phyloP scores from a whole-genome alignment of 371 early-diverging fungal genomes.

The Mucor circinelloides region DNA sequence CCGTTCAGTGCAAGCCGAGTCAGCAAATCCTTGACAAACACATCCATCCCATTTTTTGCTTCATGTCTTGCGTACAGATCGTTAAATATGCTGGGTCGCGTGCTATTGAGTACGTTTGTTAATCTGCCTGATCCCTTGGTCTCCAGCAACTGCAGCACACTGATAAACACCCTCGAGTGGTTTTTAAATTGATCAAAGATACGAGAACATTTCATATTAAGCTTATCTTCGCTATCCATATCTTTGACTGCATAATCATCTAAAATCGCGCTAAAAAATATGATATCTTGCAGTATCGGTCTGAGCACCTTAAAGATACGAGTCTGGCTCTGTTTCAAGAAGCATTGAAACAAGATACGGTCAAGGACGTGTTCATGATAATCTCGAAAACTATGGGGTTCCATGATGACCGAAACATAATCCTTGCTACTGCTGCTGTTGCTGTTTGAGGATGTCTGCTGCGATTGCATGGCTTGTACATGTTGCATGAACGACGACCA shows the following conservation, averaged over 20 bases:
- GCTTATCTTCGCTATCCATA: slow-evolving; percentile 4
- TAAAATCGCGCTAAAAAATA: slow-evolving; percentile 26
- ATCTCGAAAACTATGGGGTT: slow-evolving; percentile 39
- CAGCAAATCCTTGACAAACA: slow-evolving; percentile 36
- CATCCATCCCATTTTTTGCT: slow-evolving; percentile 27
- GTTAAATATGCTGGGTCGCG: slow-evolving; percentile 19
- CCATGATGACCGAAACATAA: slow-evolving; percentile 32
- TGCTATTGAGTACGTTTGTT: slow-evolving; percentile 34
- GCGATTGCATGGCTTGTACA: slow-evolving; percentile 20
- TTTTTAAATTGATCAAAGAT: slow-evolving; percentile 36
- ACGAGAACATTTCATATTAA: slow-evolving; percentile 13
- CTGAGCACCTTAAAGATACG: slow-evolving; percentile 37
- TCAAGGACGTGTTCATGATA: slow-evolving; percentile 56
- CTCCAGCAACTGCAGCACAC: slow-evolving; percentile 39
- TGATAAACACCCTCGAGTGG: slow-evolving; percentile 34
- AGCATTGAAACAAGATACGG: slow-evolving; percentile 52
- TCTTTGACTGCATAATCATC: slow-evolving; percentile 16
- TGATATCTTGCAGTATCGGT: slow-evolving; percentile 40
- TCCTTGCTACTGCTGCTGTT: not conserved
- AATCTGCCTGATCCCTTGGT: slow-evolving; percentile 44
- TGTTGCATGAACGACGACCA: slow-evolving; percentile 50
- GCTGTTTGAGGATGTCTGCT: not conserved
- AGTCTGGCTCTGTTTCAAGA: slow-evolving; percentile 51
- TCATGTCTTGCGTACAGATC: slow-evolving; percentile 31
- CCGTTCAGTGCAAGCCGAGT: slow-evolving; percentile 26